Conservation (phyloP, 257 asterid species). For the Nicotiana tomentosiformis region DNA sequence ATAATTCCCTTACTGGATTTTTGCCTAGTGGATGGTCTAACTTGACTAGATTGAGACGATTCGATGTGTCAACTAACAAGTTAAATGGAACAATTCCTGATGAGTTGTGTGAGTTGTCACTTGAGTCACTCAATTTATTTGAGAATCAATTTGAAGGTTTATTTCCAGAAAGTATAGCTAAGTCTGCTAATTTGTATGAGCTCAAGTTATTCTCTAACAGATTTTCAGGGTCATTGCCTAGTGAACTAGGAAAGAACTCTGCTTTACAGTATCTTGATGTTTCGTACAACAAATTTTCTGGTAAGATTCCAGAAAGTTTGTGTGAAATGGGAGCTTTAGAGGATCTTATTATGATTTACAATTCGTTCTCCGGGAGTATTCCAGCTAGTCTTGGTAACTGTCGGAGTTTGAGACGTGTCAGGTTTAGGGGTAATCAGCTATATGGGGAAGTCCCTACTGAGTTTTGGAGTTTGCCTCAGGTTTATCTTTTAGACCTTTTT, state of each 20-base stretch:
- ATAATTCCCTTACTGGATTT: slow-evolving; percentile 47
- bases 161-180: slow-evolving; percentile 59
- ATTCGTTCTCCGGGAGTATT: slow-evolving; percentile 54
- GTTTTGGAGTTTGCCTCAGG: slow-evolving; percentile 69
- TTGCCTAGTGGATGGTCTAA: slow-evolving; percentile 71
- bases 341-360: slow-evolving; percentile 34
- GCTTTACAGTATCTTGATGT: slow-evolving; percentile 47
- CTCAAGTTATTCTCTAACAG: slow-evolving; percentile 45
- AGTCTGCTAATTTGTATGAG: slow-evolving; percentile 51
- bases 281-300: slow-evolving; percentile 39
- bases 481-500: slow-evolving; percentile 54
- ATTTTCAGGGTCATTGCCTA: slow-evolving; percentile 54
- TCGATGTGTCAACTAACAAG: slow-evolving; percentile 57
- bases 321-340: slow-evolving; percentile 50
- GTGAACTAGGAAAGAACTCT: slow-evolving; percentile 68
- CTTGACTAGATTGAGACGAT: slow-evolving; percentile 54
- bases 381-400: slow-evolving; percentile 58
- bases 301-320: slow-evolving; percentile 48
- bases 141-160: slow-evolving; percentile 54
- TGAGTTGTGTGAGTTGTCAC: slow-evolving; percentile 64
- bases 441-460: slow-evolving; percentile 52
- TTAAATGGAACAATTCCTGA: slow-evolving; percentile 60
- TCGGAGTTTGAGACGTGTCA: slow-evolving; percentile 42
- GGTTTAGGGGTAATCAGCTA: slow-evolving; percentile 43
- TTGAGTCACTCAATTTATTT: slow-evolving; percentile 58